These are phyloP conservation scores for Cadophora sp. DNA, from an alignment of 2,329 filamentous ascomycete species.

Conservation along the genomic window DNA sequence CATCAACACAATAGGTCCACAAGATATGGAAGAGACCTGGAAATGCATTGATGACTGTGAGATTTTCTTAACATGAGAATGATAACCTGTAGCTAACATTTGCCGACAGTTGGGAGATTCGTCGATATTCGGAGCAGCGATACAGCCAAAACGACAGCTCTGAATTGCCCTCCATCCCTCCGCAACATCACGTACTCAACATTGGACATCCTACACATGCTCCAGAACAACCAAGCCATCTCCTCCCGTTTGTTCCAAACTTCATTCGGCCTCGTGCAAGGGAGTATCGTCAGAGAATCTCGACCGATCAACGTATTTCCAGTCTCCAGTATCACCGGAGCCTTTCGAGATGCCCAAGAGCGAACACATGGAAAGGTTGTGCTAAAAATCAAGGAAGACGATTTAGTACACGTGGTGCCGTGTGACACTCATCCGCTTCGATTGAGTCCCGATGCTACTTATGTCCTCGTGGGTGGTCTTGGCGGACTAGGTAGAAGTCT, in stretches of 20 bases:
- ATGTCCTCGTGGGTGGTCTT: conserved; percentile 42
- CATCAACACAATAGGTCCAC: conserved; percentile 13
- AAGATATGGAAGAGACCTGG: conserved; percentile 11
- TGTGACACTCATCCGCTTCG: background rate
- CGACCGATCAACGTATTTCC: conserved; percentile 7
- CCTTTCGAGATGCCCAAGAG: conserved; percentile 10
- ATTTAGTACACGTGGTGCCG: conserved; percentile 21
- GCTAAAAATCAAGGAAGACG: background rate
- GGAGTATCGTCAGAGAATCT: background rate
- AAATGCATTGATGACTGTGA: conserved; percentile 19
- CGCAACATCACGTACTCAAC: conserved; percentile 18
- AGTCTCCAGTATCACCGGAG: conserved; percentile 2
- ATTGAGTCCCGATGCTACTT: conserved; percentile 30
- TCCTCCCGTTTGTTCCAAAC: conserved; percentile 11
- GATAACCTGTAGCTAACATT: background rate
- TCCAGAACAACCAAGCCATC: background rate
- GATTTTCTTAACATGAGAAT: conserved; percentile 1
- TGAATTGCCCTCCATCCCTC: conserved; percentile 1
- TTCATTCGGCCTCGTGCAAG: background rate
- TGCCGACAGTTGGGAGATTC: conserved; percentile 16
- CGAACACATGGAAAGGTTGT: conserved; percentile 14
- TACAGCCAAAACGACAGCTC: background rate
- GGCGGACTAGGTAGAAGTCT: conserved; percentile 42
- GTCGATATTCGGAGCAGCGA: conserved; percentile 4
- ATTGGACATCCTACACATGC: conserved; percentile 11